Evolutionary conservation across 371 early-diverging fungal species (phyloP).

Genomic region (Actinomucor elegans): DNA sequence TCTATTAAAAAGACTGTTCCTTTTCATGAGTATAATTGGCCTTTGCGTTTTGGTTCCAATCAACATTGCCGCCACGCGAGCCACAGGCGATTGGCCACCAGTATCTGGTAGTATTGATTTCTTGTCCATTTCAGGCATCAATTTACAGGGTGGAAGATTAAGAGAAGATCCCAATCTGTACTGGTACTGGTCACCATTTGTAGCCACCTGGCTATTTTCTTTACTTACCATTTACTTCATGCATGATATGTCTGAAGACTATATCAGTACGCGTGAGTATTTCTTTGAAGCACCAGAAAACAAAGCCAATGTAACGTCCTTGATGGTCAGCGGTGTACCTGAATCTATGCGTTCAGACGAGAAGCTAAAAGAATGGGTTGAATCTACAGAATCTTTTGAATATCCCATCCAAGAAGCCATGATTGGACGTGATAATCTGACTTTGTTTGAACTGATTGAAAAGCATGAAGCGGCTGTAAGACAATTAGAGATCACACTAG

Average conservation of each 20-base stretch:
- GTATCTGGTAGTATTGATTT: slow-evolving; percentile 32
- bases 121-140: slow-evolving; percentile 39
- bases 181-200: slow-evolving; percentile 69
- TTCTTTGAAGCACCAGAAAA: slow-evolving; percentile 62
- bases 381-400: slow-evolving; percentile 33
- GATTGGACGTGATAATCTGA: slow-evolving; percentile 71
- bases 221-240: slow-evolving; percentile 51
- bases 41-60: slow-evolving; percentile 62
- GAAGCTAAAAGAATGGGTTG: slow-evolving; percentile 55
- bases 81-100: slow-evolving; percentile 50
- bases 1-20: slow-evolving; percentile 54
- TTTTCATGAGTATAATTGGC: slow-evolving; percentile 60
- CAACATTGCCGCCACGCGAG: slow-evolving; percentile 53
- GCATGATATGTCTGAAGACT: slow-evolving; percentile 59
- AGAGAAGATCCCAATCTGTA: slow-evolving; percentile 18
- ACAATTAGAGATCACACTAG: slow-evolving; percentile 66
- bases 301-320: slow-evolving; percentile 58
- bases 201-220: slow-evolving; percentile 62
- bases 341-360: slow-evolving; percentile 54
- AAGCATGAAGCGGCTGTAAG: slow-evolving; percentile 69
- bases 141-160: slow-evolving; percentile 27
- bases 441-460: slow-evolving; percentile 66
- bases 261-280: slow-evolving; percentile 56
- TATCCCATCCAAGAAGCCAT: slow-evolving; percentile 61
- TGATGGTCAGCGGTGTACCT: slow-evolving; percentile 75